Evolutionary conservation across 1,139 yeast genomes (phyloP), one percentile per base, ranked within the genome.

Genomic region (Debaryomycetaceae sp.): DNA sequence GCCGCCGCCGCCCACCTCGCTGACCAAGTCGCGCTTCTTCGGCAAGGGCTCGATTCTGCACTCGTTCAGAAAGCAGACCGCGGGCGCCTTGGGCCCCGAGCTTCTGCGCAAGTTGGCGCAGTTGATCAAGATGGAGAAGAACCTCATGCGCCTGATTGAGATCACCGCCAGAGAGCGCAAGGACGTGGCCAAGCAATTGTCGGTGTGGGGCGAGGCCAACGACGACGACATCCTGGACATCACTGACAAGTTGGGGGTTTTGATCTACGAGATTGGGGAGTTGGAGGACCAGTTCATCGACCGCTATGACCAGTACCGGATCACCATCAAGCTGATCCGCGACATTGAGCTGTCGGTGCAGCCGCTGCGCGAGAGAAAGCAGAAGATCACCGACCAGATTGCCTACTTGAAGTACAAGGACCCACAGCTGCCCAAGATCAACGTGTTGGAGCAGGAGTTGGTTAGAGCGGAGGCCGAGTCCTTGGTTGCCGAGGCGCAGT

Each of bases 381-480:
- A 79, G 52, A 83, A 83, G 61, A 79, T 84, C 50, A 82, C 93
- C 41, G 89, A 83, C 53, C 82, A 81, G 58, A 83, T 83, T 60
- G 93, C 91, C 42, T 76, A 78, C 61, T 66, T 83, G 58, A 82
- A 83, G 61, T 83, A 82, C 66, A 82, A 82, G 65, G 91, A 81
- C 58, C 91, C 93, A 33, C 83, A 78, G 57, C 79, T 88, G 26
- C 83, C 91, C 51, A 83, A 83, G 62, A 78, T 84, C 45, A 75
- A 77, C 42, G 84, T 83, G 39, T 72, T 83, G 56, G 94, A 84
- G 63, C 94, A 84, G 62, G 93, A 83, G 58, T 70, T 83, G 55
- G 94, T 84, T 37, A 75, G 95, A 64, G 93, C 93, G 28, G 94
- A 84, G 63, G 94, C 94, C 36, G 94, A 84, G 61, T 80, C 89